phyloP scores from a whole-genome alignment of 2,329 filamentous ascomycete species.

The Cytospora piceicola region DNA sequence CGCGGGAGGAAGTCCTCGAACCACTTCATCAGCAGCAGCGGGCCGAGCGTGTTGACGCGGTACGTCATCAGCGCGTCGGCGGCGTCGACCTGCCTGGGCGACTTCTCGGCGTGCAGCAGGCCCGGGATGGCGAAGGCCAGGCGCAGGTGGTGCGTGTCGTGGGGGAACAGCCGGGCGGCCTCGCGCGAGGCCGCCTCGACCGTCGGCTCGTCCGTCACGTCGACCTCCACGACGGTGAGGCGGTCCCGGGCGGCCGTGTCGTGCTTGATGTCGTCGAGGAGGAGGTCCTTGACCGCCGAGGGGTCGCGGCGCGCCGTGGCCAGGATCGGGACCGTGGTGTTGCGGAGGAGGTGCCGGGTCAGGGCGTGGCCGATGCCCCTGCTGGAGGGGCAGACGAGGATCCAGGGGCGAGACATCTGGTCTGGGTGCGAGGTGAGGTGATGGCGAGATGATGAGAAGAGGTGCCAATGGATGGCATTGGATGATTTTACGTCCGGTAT shows the following conservation, averaged over 20 bases:
- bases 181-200: conserved; percentile 59
- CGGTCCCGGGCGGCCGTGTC: conserved; percentile 38
- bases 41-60: conserved; percentile 73
- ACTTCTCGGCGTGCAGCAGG: conserved; percentile 73
- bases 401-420: conserved; percentile 53
- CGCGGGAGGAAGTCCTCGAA: conserved; percentile 71
- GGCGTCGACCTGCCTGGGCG: conserved; percentile 66
- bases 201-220: conserved; percentile 63
- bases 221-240: conserved; percentile 46
- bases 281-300: conserved; percentile 40
- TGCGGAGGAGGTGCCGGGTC: conserved; percentile 52
- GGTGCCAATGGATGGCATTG: background rate
- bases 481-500: background rate
- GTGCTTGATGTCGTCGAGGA: conserved; percentile 39
- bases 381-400: conserved; percentile 52
- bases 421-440: background rate
- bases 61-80: conserved; percentile 69
- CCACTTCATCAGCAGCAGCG: conserved; percentile 77
- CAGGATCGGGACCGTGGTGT: conserved; percentile 53
- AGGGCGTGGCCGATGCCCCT: conserved; percentile 55
- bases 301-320: conserved; percentile 48
- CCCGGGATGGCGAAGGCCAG: conserved; percentile 73
- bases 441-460: background rate
- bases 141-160: conserved; percentile 61
- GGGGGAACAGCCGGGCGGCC: conserved; percentile 58